Base-by-base conservation (phyloP, 2,329 filamentous ascomycete genomes). In the Ciborinia camelliae region DNA sequence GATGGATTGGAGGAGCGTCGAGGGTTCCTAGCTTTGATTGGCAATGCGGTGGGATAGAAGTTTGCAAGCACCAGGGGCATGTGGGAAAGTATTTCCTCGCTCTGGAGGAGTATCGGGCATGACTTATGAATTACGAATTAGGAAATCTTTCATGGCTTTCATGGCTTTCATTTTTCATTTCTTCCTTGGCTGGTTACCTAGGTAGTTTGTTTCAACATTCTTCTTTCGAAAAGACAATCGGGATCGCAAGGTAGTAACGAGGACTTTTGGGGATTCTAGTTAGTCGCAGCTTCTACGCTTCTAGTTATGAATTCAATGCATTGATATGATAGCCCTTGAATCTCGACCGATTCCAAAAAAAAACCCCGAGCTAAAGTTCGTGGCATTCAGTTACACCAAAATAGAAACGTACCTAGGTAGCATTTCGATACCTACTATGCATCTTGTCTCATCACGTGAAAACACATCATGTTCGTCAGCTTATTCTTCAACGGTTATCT, bases 191-290 rank as follows among this genome's bases (percentile, higher is more conserved):
- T n/a, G 7, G 2, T 32, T 23, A 45, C 10, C 37, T 45, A 45
- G 18, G 1, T 32, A 30, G 26, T 23, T 32, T 45, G 26, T 57
- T 57, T 57, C 54, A 32, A 43, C 54, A 30, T 57, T 45, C 54
- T 57, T 45, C 26, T n/a, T n/a, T 20, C 20, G 28, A 52, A 32
- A 23, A 41, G n/a, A 32, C 43, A 32, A 32, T 57, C 18, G 23
- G 39, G 39, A 57, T 45, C 26, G 20, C 54, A 57, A 45, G 54
- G 54, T 57, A 45, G 54, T 45, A 57, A 57, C 39, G 54, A 8
- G 18, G 45, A 28, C 26, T 32, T 30, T n/a, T 45, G 26, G 2
- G 7, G 9, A 28, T 3, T n/a, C 18, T 55, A 28, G 8, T 8
- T n/a, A 28, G 6, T 43, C 39, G 43, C 45, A 28, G 14, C 8